These are phyloP conservation scores for Wickerhamiella spandovensis DNA, from an alignment of 805 yeast species.

Conservation along the genomic window DNA sequence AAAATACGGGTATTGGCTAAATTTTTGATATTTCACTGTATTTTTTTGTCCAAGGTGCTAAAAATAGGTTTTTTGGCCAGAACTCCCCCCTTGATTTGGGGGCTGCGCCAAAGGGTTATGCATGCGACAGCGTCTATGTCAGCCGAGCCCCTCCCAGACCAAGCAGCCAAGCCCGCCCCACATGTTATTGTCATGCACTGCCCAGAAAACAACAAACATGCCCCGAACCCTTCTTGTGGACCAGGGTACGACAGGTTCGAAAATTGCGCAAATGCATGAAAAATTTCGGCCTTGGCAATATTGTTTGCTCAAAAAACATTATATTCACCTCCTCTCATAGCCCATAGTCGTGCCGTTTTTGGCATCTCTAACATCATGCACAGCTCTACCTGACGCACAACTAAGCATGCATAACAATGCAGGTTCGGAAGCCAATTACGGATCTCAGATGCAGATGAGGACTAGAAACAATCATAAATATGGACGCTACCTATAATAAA, in stretches of 20 bases:
- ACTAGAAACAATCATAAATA: background rate
- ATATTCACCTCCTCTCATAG: no score
- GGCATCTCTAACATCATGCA: background rate
- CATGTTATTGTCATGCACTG: background rate
- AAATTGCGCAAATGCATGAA: background rate
- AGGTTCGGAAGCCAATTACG: background rate
- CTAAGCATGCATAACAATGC: background rate
- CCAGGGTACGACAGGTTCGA: background rate
- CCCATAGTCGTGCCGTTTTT: no score
- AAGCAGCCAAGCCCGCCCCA: background rate
- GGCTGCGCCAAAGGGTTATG: background rate
- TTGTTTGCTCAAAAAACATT: background rate
- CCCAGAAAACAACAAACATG: background rate
- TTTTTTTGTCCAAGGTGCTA: background rate
- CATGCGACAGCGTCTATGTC: background rate
- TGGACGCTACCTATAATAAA: background rate
- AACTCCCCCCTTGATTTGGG: background rate
- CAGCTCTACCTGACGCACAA: background rate
- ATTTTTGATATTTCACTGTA: no score
- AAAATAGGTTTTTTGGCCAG: background rate
- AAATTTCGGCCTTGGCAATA: background rate
- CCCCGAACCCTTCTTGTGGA: background rate
- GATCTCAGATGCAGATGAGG: background rate
- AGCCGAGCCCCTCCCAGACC: background rate
- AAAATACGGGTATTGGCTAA: no score